phyloP scores from a whole-genome alignment of 148 eudicot species.

The Rhododendron vialii region DNA sequence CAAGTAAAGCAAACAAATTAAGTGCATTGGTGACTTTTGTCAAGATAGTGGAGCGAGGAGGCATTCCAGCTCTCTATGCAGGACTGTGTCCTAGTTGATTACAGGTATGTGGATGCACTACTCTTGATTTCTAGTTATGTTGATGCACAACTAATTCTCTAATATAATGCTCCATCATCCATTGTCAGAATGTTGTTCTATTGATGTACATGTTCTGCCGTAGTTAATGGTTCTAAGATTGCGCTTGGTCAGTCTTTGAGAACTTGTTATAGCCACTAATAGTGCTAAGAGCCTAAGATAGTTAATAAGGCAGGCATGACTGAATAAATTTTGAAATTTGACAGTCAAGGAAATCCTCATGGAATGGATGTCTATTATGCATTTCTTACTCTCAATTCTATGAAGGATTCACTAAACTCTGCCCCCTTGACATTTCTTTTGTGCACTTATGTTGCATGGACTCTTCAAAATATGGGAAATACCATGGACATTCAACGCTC shows the following conservation, averaged over 20 bases:
- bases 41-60: constrained; percentile 56
- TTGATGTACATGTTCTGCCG: not conserved
- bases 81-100: constrained; percentile 61
- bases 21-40: constrained; percentile 45
- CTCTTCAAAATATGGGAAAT: not conserved
- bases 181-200: not conserved
- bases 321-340: too few relatives aligned
- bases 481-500: not conserved
- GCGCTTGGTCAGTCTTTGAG: not conserved
- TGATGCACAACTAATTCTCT: not conserved
- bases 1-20: constrained; percentile 38
- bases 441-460: not conserved
- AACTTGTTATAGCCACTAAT: not conserved
- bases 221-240: not conserved
- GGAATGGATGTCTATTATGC: too few relatives aligned
- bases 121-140: not conserved
- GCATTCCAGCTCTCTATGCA: constrained; percentile 63
- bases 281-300: not conserved
- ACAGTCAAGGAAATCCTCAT: too few relatives aligned
- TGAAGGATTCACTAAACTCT: not conserved
- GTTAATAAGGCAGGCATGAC: too few relatives aligned
- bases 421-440: not conserved
- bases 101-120: constrained; percentile 36
- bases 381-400: too few relatives aligned
- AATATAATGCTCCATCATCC: not conserved